phyloP scores from a whole-genome alignment of 371 early-diverging fungal species.

The Paraphysoderma sedebokerense region DNA sequence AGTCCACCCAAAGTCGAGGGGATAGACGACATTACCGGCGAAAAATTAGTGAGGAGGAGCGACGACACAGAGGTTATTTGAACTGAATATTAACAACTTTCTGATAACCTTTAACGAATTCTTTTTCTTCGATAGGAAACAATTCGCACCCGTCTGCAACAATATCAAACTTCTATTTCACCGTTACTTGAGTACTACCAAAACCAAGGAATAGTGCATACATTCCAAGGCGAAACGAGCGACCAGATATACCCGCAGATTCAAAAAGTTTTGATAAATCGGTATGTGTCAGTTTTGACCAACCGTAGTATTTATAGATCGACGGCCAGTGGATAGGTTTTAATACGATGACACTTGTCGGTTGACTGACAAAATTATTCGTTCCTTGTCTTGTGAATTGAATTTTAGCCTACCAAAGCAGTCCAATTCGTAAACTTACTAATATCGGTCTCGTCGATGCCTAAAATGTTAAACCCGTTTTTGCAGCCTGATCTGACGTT shows the following conservation, averaged over 20 bases:
- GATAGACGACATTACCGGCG: constrained; percentile 85
- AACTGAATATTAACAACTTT: background rate
- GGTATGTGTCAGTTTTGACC: too few relatives aligned
- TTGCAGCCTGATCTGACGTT: too few relatives aligned
- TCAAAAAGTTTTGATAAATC: too few relatives aligned
- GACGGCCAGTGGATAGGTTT: too few relatives aligned
- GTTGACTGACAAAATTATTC: too few relatives aligned
- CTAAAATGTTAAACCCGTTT: too few relatives aligned
- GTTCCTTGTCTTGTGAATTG: too few relatives aligned
- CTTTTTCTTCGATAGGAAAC: constrained; percentile 37
- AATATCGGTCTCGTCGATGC: too few relatives aligned
- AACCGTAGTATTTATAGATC: too few relatives aligned
- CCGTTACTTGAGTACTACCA: constrained; percentile 68
- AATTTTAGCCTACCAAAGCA: too few relatives aligned
- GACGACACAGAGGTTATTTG: constrained; percentile 69
- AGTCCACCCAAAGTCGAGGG: constrained; percentile 78
- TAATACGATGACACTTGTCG: too few relatives aligned
- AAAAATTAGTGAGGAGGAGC: constrained; percentile 64
- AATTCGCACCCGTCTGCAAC: constrained; percentile 57
- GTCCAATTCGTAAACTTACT: too few relatives aligned
- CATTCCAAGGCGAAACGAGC: constrained; percentile 55
- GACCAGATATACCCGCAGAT: constrained; percentile 83
- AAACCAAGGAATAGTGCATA: constrained; percentile 32
- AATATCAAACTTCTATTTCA: constrained; percentile 48
- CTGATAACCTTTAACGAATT: background rate